These are phyloP conservation scores for Penicillium flavigenum DNA, from an alignment of 495 filamentous ascomycete genomes.

Conservation along the genomic window DNA sequence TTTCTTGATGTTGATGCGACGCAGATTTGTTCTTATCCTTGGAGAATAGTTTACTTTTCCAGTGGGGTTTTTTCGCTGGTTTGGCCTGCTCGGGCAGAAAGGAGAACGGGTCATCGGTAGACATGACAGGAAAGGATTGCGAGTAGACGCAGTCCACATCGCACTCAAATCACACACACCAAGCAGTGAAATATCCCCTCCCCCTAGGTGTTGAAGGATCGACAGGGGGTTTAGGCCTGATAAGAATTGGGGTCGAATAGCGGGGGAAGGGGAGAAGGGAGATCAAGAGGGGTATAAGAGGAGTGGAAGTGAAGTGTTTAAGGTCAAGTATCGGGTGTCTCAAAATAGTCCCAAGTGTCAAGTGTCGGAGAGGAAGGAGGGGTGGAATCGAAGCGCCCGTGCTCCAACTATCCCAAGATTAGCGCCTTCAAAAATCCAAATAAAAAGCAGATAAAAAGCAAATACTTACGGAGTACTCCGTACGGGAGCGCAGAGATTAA, in stretches of 20 bases:
- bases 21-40: constrained; percentile 41
- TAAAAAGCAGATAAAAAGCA: too few relatives aligned
- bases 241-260: constrained; percentile 10
- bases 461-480: neutral
- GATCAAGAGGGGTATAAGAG: too few relatives aligned
- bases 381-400: constrained; percentile 8
- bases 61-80: constrained; percentile 38
- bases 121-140: constrained; percentile 32
- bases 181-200: constrained; percentile 14
- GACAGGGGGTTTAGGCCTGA: constrained; percentile 21
- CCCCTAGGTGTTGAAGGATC: constrained; percentile 17
- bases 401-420: constrained; percentile 4
- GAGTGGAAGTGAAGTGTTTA: neutral
- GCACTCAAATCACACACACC: constrained; percentile 16
- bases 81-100: constrained; percentile 36
- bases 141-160: constrained; percentile 20
- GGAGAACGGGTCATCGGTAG: constrained; percentile 42
- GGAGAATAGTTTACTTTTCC: constrained; percentile 51
- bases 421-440: neutral
- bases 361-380: constrained; percentile 9
- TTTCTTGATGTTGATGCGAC: constrained; percentile 38
- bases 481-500: neutral
- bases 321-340: neutral
- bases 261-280: constrained; percentile 6
- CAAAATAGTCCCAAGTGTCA: neutral